phyloP scores from a whole-genome alignment of 2,329 filamentous ascomycete genomes.

The Fusarium siculi region DNA sequence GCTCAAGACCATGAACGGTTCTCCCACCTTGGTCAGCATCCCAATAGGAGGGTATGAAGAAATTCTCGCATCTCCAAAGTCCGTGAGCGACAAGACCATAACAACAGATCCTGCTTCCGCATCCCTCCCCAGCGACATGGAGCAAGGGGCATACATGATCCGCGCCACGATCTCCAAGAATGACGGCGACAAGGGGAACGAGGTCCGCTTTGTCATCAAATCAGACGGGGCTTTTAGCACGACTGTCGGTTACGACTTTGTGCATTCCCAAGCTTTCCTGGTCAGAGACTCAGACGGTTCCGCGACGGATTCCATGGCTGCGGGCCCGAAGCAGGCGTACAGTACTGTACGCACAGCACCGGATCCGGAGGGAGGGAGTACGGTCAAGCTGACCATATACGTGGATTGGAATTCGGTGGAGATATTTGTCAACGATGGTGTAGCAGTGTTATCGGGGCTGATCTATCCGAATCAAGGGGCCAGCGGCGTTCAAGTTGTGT shows the following conservation, averaged over 20 bases:
- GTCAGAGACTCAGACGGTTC: background rate
- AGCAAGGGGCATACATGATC: background rate
- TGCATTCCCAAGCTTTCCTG: background rate
- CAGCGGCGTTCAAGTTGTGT: background rate
- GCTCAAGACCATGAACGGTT: background rate
- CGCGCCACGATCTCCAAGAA: background rate
- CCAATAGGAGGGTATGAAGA: background rate
- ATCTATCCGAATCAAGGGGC: background rate
- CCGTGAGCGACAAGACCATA: background rate
- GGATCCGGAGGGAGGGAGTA: background rate
- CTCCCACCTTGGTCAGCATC: background rate
- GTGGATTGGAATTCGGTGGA: background rate
- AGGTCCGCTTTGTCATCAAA: background rate
- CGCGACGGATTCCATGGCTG: background rate
- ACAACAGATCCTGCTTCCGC: background rate
- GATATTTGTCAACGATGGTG: background rate
- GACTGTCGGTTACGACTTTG: background rate
- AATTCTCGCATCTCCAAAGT: rapidly evolving
- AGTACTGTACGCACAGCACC: background rate
- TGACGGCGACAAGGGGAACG: background rate
- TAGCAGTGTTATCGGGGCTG: background rate
- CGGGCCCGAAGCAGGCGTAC: background rate
- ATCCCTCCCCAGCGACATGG: background rate
- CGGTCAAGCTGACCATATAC: background rate
- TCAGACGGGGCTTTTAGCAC: background rate